Evolutionary conservation across 2,329 filamentous ascomycete species (phyloP).

Genomic region (Aspergillus transmontanensis): DNA sequence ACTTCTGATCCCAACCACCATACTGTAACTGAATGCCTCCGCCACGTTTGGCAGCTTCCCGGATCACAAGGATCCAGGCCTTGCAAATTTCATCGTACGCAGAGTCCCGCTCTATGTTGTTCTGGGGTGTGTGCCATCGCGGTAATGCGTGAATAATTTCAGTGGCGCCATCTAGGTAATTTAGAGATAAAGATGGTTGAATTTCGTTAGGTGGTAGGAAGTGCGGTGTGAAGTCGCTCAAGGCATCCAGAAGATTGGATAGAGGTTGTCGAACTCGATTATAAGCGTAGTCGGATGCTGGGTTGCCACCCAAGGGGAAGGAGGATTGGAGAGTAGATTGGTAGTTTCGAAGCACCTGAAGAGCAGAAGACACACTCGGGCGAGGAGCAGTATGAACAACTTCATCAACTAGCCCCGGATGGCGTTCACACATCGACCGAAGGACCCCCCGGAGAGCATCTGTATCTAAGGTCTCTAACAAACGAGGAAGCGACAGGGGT

Average conservation of each 20-base stretch:
- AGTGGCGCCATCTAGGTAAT: conserved; percentile 87
- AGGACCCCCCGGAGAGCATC: conserved; percentile 81
- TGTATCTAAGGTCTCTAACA: conserved; percentile 92
- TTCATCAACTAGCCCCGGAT: conserved; percentile 82
- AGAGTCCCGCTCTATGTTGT: conserved; percentile 90
- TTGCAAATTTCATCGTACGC: conserved; percentile 95
- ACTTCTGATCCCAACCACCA: conserved; percentile 86
- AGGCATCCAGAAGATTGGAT: conserved; percentile 78
- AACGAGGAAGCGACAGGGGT: conserved; percentile 68
- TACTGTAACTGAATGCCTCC: conserved; percentile 88
- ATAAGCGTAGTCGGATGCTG: conserved; percentile 89
- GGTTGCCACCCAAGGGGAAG: conserved; percentile 81
- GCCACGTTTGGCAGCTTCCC: conserved; percentile 85
- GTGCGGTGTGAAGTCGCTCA: conserved; percentile 92
- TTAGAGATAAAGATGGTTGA: conserved; percentile 79
- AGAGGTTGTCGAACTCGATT: conserved; percentile 86
- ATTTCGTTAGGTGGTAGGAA: conserved; percentile 90
- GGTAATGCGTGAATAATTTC: conserved; percentile 87
- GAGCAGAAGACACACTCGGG: conserved; percentile 78
- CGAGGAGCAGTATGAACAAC: conserved; percentile 81
- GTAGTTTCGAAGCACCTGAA: conserved; percentile 81
- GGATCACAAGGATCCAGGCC: conserved; percentile 89
- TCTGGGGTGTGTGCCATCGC: conserved; percentile 84
- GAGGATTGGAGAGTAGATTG: conserved; percentile 75
- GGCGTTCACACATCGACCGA: conserved; percentile 87